These are phyloP conservation scores for Bryopsis sp. DNA, from an alignment of 139 green algal species.

Conservation along the genomic window DNA sequence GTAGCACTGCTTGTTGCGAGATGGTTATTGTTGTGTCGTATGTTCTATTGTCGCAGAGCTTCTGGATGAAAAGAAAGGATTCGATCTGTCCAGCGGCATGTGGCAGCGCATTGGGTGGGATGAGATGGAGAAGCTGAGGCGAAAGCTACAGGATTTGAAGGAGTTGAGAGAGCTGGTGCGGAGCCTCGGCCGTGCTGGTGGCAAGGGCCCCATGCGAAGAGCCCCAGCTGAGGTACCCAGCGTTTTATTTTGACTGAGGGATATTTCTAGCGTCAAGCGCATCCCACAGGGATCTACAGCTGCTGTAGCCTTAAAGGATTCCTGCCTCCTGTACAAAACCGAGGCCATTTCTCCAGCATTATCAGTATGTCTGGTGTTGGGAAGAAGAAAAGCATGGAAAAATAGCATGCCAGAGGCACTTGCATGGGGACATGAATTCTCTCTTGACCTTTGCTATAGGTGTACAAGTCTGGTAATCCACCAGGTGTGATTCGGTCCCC, in stretches of 20 bases:
- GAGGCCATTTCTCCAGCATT: too few species aligned
- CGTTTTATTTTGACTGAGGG: background rate
- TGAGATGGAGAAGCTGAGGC: conserved; percentile 58
- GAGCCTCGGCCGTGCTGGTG: conserved; percentile 58
- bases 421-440: too few species aligned
- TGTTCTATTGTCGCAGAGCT: conserved; percentile 33
- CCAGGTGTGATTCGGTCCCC: conserved; percentile 67
- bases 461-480: conserved; percentile 40
- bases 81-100: conserved; percentile 47
- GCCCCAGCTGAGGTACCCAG: conserved; percentile 6
- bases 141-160: conserved; percentile 64
- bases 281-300: too few species aligned
- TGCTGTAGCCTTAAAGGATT: too few species aligned
- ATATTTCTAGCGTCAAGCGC: background rate
- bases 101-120: conserved; percentile 70
- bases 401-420: too few species aligned
- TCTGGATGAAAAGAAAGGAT: conserved; percentile 48
- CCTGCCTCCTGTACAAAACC: too few species aligned
- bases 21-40: background rate
- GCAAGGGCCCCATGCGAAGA: conserved; percentile 23
- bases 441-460: conserved; percentile 27
- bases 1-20: background rate
- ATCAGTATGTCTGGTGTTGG: too few species aligned
- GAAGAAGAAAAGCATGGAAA: too few species aligned
- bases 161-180: conserved; percentile 80